Evolutionary conservation across 768 basidiomycete genomes (phyloP).

Genomic region (Mycena vulgaris): DNA sequence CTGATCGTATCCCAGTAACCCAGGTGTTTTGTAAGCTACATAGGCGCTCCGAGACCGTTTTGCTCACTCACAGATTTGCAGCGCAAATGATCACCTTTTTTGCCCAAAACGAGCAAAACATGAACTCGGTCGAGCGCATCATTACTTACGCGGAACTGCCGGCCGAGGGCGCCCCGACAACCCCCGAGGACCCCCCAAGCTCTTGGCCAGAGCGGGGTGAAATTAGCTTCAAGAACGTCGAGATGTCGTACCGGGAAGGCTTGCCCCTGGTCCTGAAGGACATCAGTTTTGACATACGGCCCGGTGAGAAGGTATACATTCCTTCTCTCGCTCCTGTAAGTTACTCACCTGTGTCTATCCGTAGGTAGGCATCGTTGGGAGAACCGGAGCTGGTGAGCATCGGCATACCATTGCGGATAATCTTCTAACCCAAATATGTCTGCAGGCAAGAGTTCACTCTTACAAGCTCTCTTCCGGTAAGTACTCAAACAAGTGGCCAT

Average conservation of each 20-base stretch:
- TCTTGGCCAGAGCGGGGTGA: slow-evolving; percentile 68
- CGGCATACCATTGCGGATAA: neutral
- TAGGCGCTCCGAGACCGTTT: slow-evolving; percentile 1
- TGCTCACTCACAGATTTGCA: slow-evolving; percentile 41
- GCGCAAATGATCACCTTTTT: slow-evolving; percentile 71
- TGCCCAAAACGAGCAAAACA: slow-evolving; percentile 77
- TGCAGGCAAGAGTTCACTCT: slow-evolving; percentile 68
- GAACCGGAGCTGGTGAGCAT: slow-evolving; percentile 52
- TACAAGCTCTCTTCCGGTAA: slow-evolving; percentile 72
- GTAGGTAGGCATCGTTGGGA: slow-evolving; percentile 64
- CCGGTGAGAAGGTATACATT: slow-evolving; percentile 71
- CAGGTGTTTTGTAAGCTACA: slow-evolving; percentile 65
- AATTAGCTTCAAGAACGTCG: slow-evolving; percentile 70
- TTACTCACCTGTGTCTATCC: neutral
- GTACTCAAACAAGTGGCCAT: slow-evolving; percentile 13
- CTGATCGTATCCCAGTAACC: slow-evolving; percentile 56
- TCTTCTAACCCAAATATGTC: neutral
- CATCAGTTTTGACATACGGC: slow-evolving; percentile 68
- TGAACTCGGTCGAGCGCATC: slow-evolving; percentile 82
- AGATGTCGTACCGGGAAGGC: slow-evolving; percentile 71
- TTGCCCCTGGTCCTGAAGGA: slow-evolving; percentile 77
- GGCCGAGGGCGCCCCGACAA: slow-evolving; percentile 63
- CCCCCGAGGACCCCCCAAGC: slow-evolving; percentile 61
- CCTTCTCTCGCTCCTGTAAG: no score
- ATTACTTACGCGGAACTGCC: slow-evolving; percentile 76